Conservation (phyloP, 306 rosid genomes). For the Mimosa bimucronata region DNA sequence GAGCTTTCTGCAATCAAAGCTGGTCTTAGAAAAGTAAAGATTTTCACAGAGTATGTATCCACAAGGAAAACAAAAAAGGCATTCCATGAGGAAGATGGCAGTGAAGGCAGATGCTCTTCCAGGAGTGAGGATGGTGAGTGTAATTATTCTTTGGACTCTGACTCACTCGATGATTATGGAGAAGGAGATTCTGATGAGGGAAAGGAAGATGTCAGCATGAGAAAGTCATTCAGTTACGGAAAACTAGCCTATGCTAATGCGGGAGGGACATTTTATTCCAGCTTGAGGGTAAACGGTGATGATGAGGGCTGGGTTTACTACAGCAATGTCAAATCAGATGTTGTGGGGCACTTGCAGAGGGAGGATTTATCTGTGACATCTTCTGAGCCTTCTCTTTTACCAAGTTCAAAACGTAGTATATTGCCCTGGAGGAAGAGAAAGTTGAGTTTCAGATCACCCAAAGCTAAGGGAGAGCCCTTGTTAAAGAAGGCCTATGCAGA, state of each 20-base stretch:
- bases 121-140: slow-evolving; percentile 93
- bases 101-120: slow-evolving; percentile 83
- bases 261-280: slow-evolving; percentile 75
- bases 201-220: slow-evolving; percentile 70
- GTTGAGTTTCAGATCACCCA: slow-evolving; percentile 96
- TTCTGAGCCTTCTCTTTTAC: slow-evolving; percentile 59
- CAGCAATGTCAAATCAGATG: slow-evolving; percentile 80
- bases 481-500: slow-evolving; percentile 94
- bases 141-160: slow-evolving; percentile 90
- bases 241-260: slow-evolving; percentile 89
- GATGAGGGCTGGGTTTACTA: slow-evolving; percentile 93
- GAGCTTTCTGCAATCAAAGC: slow-evolving; percentile 96
- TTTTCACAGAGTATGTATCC: slow-evolving; percentile 79
- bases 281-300: slow-evolving; percentile 55
- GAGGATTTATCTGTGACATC: slow-evolving; percentile 67
- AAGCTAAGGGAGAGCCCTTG: slow-evolving; percentile 94
- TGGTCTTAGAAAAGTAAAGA: slow-evolving; percentile 91
- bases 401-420: slow-evolving; percentile 83
- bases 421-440: slow-evolving; percentile 99
- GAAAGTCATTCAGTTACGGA: slow-evolving; percentile 99
- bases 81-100: slow-evolving; percentile 76
- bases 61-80: slow-evolving; percentile 73
- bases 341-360: slow-evolving; percentile 51
- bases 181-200: slow-evolving; percentile 88
- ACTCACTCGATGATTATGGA: slow-evolving; percentile 87